Evolutionary conservation across 768 basidiomycete species (phyloP), one percentile per base, ranked within the genome.

Genomic region (Imleria badia): DNA sequence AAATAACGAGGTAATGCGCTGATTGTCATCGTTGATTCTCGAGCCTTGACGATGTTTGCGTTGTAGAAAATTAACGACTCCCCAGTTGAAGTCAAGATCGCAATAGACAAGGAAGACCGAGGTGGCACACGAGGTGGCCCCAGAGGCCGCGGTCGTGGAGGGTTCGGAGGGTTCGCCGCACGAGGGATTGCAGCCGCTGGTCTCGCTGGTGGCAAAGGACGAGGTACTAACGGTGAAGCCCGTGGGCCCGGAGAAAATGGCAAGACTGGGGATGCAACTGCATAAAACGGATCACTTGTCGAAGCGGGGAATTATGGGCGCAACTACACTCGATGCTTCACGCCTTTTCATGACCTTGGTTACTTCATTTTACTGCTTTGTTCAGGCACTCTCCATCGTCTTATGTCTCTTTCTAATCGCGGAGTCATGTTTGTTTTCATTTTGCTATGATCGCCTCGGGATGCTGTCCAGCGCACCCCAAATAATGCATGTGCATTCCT

Each of bases 141-240:
- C 3, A 77, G 85, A 26, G 79, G 82, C 20, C 81, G 80, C 3
- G 76, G 79, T 12, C 74, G 78, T 19, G 63, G 76, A 4, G 26
- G 26, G n/a, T n/a, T n/a, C 7, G 73, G 79, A 13, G 66, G 59
- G 9, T 91, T 77, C 62, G 85, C 80, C n/a, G 78, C 82, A 13
- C 75, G 88, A 55, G 82, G 82, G 13, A 79, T 91, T 49, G 81
- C 84, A 5, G 83, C 84, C 10, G 89, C 87, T 15, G 90, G 90
- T 5, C 72, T 92, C 59, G 85, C 72, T 22, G 39, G 40, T 19
- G 39, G 43, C 15, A 70, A 67, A 52, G 69, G 70, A 5, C 66
- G 65, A 47, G 70, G 68, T 19, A 46, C 56, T 8, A 72, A 71
- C 19, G 69, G 69, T 4, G 69, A 71, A 38, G 51, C 60, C 23